phyloP scores from a whole-genome alignment of 2,329 filamentous ascomycete genomes.

The Mycocentrospora acerina region DNA sequence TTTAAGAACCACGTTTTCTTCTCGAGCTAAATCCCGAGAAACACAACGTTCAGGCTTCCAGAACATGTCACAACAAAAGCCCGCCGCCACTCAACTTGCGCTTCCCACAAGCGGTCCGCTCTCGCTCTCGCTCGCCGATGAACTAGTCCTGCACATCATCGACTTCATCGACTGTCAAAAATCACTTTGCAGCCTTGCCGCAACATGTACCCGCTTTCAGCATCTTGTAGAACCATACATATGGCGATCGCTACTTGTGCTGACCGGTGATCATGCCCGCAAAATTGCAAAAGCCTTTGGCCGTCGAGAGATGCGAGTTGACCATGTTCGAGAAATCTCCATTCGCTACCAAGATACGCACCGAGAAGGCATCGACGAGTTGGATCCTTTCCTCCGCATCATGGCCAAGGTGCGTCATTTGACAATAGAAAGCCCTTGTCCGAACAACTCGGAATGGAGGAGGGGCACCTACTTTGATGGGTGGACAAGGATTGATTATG shows the following conservation, averaged over 20 bases:
- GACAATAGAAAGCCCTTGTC: conserved; percentile 38
- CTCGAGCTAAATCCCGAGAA: conserved; percentile 32
- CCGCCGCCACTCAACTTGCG: conserved; percentile 14
- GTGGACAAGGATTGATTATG: conserved; percentile 34
- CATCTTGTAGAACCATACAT: conserved; percentile 36
- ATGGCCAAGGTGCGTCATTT: conserved; percentile 34
- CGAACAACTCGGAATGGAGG: conserved; percentile 38
- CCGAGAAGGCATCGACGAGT: conserved; percentile 30
- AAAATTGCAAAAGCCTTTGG: conserved; percentile 25
- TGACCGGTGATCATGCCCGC: conserved; percentile 27
- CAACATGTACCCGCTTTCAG: conserved; percentile 33
- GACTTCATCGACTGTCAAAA: conserved; percentile 28
- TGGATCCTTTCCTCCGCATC: conserved; percentile 28
- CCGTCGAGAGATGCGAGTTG: conserved; percentile 22
- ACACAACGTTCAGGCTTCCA: conserved; percentile 28
- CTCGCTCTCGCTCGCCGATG: conserved; percentile 35
- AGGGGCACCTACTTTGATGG: conserved; percentile 24
- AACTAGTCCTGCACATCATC: conserved; percentile 38
- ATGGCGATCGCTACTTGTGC: conserved; percentile 33
- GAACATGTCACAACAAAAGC: conserved; percentile 20
- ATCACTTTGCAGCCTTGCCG: conserved; percentile 30
- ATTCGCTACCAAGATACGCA: conserved; percentile 28
- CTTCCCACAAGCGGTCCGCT: conserved; percentile 20
- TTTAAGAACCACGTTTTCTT: conserved; percentile 7
- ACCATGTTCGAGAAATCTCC: conserved; percentile 30